Percentiles rank a stretch among this genome's conserved stretches.
These are phyloP conservation scores for Candida easanensis DNA, from an alignment of 805 yeast genomes.

Conservation along the genomic window DNA sequence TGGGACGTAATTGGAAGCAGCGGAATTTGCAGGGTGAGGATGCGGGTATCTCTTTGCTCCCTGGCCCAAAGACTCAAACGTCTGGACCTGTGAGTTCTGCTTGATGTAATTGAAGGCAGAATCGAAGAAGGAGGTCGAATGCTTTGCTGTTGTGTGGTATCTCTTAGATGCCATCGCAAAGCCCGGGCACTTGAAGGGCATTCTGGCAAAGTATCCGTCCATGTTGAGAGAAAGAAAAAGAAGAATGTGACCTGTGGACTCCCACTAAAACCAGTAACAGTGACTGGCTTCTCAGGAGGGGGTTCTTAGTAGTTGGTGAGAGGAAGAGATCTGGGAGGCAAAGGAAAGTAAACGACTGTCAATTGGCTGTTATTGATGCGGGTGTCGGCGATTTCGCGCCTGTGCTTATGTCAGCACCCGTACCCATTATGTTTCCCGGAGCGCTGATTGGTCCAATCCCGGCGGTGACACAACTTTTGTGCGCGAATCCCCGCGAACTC, in stretches of 20 bases:
- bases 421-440: not conserved
- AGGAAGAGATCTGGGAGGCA: not conserved
- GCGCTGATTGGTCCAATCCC: not conserved
- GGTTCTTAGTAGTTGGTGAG: too few species aligned
- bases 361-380: not conserved
- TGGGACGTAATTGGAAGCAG: slow-evolving; percentile 24
- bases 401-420: not conserved
- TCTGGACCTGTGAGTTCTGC: slow-evolving; percentile 34
- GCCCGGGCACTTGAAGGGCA: slow-evolving; percentile 41
- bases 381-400: not conserved
- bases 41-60: slow-evolving; percentile 22
- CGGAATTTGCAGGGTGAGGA: slow-evolving; percentile 37
- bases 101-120: slow-evolving; percentile 39
- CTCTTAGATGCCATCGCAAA: slow-evolving; percentile 33
- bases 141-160: slow-evolving; percentile 33
- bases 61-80: slow-evolving; percentile 18
- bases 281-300: too few species aligned
- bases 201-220: slow-evolving; percentile 23
- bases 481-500: not conserved
- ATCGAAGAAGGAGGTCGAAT: slow-evolving; percentile 36
- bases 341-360: too few species aligned
- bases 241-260: too few species aligned
- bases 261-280: too few species aligned
- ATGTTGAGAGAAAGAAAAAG: too few species aligned
- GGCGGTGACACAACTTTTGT: not conserved